phyloP scores from a whole-genome alignment of 352 stramenopile genomes.

The Phytophthora pluvialis region DNA sequence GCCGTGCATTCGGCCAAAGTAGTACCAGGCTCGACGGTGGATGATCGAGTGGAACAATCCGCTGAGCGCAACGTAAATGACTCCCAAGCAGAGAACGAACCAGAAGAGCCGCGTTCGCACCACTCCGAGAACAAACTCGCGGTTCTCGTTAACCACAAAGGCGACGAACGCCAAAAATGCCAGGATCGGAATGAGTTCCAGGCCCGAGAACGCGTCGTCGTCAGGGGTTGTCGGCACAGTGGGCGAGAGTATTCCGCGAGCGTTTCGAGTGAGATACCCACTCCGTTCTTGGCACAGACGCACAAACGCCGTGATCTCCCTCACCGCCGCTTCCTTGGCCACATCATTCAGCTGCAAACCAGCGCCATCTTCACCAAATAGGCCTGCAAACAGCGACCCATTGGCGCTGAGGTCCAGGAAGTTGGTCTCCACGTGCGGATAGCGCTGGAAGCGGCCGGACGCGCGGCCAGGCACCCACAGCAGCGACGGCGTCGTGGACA shows the following conservation, averaged over 20 bases:
- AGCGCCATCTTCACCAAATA: background rate
- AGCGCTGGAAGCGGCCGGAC: conserved; percentile 59
- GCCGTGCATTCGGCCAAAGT: conserved; percentile 57
- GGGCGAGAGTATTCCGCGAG: conserved; percentile 15
- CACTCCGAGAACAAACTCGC: conserved; percentile 39
- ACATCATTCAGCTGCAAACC: conserved; percentile 14
- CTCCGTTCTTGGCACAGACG: conserved; percentile 40
- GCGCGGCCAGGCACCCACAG: conserved; percentile 59
- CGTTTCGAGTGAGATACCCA: conserved; percentile 35
- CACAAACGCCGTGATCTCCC: conserved; percentile 40
- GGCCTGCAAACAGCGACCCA: conserved; percentile 18
- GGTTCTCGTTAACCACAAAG: conserved; percentile 50
- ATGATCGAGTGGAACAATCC: conserved; percentile 73
- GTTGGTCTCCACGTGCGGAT: conserved; percentile 58
- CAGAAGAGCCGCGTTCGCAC: conserved; percentile 55
- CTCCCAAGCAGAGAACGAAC: conserved; percentile 53
- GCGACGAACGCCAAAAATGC: conserved; percentile 45
- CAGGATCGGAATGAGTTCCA: conserved; percentile 52
- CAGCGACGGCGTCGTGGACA: conserved; percentile 53
- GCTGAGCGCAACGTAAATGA: conserved; percentile 70
- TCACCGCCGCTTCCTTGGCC: conserved; percentile 18
- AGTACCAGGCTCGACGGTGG: conserved; percentile 52
- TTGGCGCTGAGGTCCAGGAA: conserved; percentile 55
- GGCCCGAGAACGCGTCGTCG: conserved; percentile 23
- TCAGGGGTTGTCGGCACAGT: conserved; percentile 14